Evolutionary conservation across 1,284 basidiomycete species (phyloP).

Genomic region (Caloboletus inedulis): DNA sequence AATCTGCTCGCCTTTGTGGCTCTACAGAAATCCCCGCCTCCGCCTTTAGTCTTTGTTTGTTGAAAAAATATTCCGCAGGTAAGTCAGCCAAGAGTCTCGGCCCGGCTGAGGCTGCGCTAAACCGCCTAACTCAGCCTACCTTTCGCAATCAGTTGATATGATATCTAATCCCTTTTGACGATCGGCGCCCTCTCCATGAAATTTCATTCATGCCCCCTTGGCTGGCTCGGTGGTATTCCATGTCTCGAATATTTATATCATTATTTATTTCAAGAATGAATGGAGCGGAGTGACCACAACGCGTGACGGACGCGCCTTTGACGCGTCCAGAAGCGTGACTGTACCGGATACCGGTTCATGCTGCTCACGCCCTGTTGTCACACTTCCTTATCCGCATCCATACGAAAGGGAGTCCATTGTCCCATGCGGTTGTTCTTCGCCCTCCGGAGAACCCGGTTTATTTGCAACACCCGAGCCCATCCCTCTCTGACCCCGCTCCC

Average conservation of each 20-base stretch:
- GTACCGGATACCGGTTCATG: constrained; percentile 9
- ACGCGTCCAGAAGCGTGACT: too few relatives aligned
- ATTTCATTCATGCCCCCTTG: constrained; percentile 12
- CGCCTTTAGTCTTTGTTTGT: background rate
- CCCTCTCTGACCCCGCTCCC: constrained; percentile 24
- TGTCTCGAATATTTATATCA: constrained; percentile 10
- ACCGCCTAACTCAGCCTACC: constrained; percentile 1
- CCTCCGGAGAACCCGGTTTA: constrained; percentile 25
- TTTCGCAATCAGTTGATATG: constrained; percentile 6
- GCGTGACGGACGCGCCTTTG: constrained; percentile 30
- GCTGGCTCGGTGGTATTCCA: constrained; percentile 15
- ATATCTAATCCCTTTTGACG: constrained; percentile 12
- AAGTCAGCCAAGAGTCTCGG: constrained; percentile 6
- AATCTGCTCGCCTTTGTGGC: constrained; percentile 11
- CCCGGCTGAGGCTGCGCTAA: background rate
- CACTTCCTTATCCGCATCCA: constrained; percentile 18
- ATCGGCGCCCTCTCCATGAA: constrained; percentile 10
- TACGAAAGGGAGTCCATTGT: constrained; percentile 24
- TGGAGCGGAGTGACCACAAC: constrained; percentile 19
- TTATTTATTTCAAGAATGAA: constrained; percentile 18
- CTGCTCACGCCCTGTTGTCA: constrained; percentile 5
- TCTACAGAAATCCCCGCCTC: background rate
- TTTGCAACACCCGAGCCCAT: constrained; percentile 26
- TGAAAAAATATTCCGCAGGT: background rate
- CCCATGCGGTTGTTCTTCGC: constrained; percentile 18